Evolutionary conservation across 2,329 filamentous ascomycete species (phyloP).

Genomic region (Daldinia sp.): DNA sequence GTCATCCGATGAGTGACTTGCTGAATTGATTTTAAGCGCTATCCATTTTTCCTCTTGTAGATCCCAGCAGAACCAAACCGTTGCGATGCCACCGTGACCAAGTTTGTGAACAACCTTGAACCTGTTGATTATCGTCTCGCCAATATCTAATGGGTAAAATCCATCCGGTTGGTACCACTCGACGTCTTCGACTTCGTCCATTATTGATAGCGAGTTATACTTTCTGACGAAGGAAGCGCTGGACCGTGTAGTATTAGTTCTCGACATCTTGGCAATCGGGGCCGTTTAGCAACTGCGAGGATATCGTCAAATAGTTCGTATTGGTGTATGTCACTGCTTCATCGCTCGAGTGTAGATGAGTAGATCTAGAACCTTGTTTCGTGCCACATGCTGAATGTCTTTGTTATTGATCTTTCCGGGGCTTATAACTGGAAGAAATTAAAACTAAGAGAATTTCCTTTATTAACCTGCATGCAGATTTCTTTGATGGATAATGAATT

Average conservation of each 20-base stretch:
- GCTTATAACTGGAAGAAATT: not conserved
- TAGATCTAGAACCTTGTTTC: not conserved
- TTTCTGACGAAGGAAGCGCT: not conserved
- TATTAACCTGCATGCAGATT: not conserved
- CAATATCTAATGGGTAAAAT: not conserved
- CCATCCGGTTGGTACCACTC: slow-evolving; percentile 1
- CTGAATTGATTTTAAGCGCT: slow-evolving; percentile 6
- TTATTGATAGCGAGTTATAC: slow-evolving; percentile 10
- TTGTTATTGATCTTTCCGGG: not conserved
- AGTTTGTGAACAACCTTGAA: not conserved
- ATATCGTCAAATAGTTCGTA: not conserved
- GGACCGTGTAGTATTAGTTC: not conserved
- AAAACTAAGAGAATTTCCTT: not conserved
- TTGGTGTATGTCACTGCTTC: not conserved
- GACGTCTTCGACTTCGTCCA: not conserved
- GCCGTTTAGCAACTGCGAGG: not conserved
- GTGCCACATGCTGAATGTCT: not conserved
- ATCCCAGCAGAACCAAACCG: slow-evolving; percentile 8
- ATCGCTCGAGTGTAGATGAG: not conserved
- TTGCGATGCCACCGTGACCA: not conserved
- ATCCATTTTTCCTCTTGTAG: slow-evolving; percentile 6
- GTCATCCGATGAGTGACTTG: slow-evolving; percentile 4
- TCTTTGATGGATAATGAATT: not conserved
- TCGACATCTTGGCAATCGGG: not conserved
- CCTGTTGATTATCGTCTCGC: slow-evolving; percentile 2